These are phyloP conservation scores for Sporothrix sp. DNA, from an alignment of 2,329 filamentous ascomycete genomes.

Conservation along the genomic window DNA sequence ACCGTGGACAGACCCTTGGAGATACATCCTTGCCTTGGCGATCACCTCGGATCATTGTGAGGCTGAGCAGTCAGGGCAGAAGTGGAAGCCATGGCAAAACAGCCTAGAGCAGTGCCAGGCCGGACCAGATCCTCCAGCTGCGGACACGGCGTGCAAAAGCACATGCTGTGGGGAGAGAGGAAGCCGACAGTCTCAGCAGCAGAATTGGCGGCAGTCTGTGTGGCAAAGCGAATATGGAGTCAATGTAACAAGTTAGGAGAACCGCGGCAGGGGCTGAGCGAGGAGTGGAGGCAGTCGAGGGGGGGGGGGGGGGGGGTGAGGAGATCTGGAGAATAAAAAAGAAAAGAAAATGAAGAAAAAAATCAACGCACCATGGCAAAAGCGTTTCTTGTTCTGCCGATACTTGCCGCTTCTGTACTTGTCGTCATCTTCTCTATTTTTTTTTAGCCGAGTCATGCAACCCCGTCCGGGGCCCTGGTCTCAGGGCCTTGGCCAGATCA, in stretches of 20 bases:
- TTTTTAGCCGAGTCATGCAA: slow-evolving; percentile 1
- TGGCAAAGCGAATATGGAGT: slow-evolving; percentile 8
- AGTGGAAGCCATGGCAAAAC: neutral
- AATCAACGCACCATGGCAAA: too few relatives aligned
- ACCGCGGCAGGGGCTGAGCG: neutral
- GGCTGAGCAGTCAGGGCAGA: slow-evolving; percentile 2
- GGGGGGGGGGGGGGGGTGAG: neutral
- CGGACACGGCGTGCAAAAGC: neutral
- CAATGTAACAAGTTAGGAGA: slow-evolving; percentile 3
- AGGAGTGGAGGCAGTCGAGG: neutral
- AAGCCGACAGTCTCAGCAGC: neutral
- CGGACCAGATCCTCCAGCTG: neutral
- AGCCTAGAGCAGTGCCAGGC: neutral
- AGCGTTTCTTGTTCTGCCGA: neutral
- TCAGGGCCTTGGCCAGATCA: neutral
- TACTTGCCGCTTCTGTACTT: neutral
- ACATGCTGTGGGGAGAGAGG: neutral
- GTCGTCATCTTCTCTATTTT: neutral
- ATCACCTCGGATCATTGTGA: slow-evolving; percentile 5
- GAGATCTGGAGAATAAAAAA: neutral
- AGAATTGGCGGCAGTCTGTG: slow-evolving; percentile 9
- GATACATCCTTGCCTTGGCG: neutral
- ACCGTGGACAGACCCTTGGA: neutral
- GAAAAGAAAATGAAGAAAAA: too few relatives aligned
- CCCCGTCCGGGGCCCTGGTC: neutral